phyloP scores from a whole-genome alignment of 2,329 filamentous ascomycete genomes.

The Conoideocrella luteorostrata region DNA sequence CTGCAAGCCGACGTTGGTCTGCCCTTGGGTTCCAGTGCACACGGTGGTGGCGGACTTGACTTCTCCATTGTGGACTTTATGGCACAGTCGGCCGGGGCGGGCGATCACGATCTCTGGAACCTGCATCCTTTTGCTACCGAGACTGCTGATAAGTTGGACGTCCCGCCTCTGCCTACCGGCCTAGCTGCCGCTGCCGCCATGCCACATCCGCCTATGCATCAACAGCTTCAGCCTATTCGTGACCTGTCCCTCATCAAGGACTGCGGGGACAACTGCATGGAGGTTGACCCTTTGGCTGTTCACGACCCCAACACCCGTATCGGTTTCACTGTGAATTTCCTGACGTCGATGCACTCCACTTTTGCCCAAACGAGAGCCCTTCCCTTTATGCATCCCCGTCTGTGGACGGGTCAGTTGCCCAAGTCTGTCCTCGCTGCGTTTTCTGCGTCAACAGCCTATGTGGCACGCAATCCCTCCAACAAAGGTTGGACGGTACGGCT shows the following conservation, averaged over 20 bases:
- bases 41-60: conserved; percentile 20
- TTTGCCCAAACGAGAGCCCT: conserved; percentile 31
- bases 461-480: conserved; percentile 29
- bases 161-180: conserved; percentile 21
- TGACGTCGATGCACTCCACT: conserved; percentile 26
- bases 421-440: conserved; percentile 34
- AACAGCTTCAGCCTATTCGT: conserved; percentile 19
- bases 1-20: conserved; percentile 12
- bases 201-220: conserved; percentile 11
- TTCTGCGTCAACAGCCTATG: conserved; percentile 32
- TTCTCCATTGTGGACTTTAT: conserved; percentile 31
- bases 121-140: conserved; percentile 14
- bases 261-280: conserved; percentile 14
- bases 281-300: conserved; percentile 26
- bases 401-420: conserved; percentile 34
- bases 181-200: conserved; percentile 5
- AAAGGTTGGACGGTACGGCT: conserved; percentile 33
- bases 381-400: conserved; percentile 36
- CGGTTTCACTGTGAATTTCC: conserved; percentile 25
- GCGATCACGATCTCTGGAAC: conserved; percentile 19
- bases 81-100: conserved; percentile 14
- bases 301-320: conserved; percentile 29
- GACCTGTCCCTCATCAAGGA: conserved; percentile 22
- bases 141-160: conserved; percentile 21
- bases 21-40: background rate